Base-by-base conservation (phyloP, 495 filamentous ascomycete genomes). In the Penicillium odoratum region DNA sequence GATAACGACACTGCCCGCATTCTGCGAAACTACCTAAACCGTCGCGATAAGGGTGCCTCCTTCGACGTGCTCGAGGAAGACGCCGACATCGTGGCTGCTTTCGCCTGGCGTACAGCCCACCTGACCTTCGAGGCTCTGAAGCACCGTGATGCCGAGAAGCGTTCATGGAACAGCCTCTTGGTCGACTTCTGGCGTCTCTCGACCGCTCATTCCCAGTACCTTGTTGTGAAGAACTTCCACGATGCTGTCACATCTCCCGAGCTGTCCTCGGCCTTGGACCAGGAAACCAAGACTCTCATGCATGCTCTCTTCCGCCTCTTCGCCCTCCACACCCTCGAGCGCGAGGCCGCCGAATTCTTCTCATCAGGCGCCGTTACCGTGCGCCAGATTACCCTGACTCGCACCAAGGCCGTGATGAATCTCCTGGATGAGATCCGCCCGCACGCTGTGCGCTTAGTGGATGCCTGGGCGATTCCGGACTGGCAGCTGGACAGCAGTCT, bases 111-210 rank as follows among this genome's bases (percentile, higher is more conserved):
- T 21, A 81, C 81, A 4, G 81, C 86, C 5, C 86, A 83, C 69
- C 78, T 88, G 44, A 88, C 85, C 21, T 89, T 89, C 60, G 86
- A 88, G 69, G 83, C 85, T 0, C 76, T 87, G 30, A 88, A 88
- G 72, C 85, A 88, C 71, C 81, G 86, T 26, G 86, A 89, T 59
- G 82, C 81, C 52, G 83, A 88, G 65, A 85, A 87, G 74, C 78
- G 81, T 43, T 79, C 84, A 15, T 90, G 87, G 87, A 90, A 88
- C 70, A 82, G 79, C 59, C 75, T 90, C 10, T 78, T 90, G 26
- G 84, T 90, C 33, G 85, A 90, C 71, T 89, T 90, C 77, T 88
- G 85, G 81, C 83, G 86, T 26, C 76, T 89, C 15, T 83, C 79
- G 38, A 88, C 84, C 4, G 85, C 86, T 7, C 85, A 88, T 64